Percentiles rank a stretch among this genome's conserved stretches.
Conservation (phyloP, 306 rosid species). For the Leucaena leucocephala region DNA sequence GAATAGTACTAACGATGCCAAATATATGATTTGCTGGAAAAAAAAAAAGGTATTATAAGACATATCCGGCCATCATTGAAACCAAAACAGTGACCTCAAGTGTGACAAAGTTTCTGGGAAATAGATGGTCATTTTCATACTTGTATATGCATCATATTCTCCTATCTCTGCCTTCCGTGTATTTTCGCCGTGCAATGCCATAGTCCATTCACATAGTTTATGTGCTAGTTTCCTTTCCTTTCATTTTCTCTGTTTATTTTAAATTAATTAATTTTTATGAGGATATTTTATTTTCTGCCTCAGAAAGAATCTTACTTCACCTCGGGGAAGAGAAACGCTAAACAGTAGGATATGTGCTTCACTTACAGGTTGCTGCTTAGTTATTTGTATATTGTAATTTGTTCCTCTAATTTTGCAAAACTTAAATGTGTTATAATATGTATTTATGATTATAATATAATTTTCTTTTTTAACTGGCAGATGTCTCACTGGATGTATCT, state of each 20-base stretch:
- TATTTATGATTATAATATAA: background rate
- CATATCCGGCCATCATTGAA: background rate
- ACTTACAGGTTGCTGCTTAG: constrained; percentile 37
- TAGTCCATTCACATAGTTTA: background rate
- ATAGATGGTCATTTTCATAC: background rate
- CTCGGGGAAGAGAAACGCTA: constrained; percentile 28
- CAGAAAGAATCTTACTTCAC: constrained; percentile 47
- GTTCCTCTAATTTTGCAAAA: constrained; percentile 15
- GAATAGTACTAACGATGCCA: background rate
- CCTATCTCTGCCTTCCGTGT: background rate
- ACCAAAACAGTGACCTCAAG: background rate
- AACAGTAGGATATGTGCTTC: constrained; percentile 37
- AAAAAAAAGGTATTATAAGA: background rate
- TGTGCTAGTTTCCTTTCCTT: background rate
- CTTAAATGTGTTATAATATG: background rate
- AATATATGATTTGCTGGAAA: background rate
- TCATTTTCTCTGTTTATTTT: background rate
- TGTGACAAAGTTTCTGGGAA: background rate
- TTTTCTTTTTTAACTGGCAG: constrained; percentile 36
- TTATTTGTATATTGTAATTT: constrained; percentile 15
- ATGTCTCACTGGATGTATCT: constrained; percentile 45
- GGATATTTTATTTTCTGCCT: constrained; percentile 26
- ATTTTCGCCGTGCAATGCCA: background rate
- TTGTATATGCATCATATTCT: background rate
- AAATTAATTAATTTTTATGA: background rate